Evolutionary conservation across 805 yeast genomes (phyloP), one percentile per base, ranked within the genome.

Genomic region (Lipomyces yamadae): DNA sequence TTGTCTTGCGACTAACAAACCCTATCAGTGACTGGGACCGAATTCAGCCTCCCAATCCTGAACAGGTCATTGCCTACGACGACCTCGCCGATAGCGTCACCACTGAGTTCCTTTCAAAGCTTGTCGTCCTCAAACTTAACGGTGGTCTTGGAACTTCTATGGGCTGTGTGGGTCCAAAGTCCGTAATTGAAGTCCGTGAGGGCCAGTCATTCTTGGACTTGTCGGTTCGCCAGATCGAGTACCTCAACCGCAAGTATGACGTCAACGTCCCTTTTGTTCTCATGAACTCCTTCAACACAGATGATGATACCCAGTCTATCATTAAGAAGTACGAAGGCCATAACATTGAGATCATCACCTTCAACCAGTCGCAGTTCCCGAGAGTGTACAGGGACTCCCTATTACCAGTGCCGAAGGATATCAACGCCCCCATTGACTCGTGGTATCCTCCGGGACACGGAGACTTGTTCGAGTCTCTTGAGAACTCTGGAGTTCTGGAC

Each of bases 371-470:
- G n/a, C 87, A 95, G 74, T 95, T 87, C 83, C 99, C 99, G 75
- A 88, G 99, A 81, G 92, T 95, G 72, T 90, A 85, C 82, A 92
- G 90, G 82, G 99, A 95, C 79, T 91, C 98, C n/a, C 81, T 92
- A 74, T 85, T 95, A 77, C 99, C 99, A 34, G 97, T 94, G 58
- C 98, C 99, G 67, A 86, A 89, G 72, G 76, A 85, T 45, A 84
- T 78, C 71, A 88, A 88, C 68, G 97, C 92, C 75, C 83, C 84
- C 55, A 84, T 90, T 73, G 94, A 91, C 75, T 83, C 90, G 65
- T 95, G 99, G 99, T 95, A 95, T 78, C 99, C 99, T 60, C 99
- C 99, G n/a, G 99, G 99, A 62, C 99, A 95, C 80, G 99, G 99
- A 81, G 99, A 95, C 81, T 82, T 95, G 78, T 95, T 93, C 73